Evolutionary conservation across 1,284 basidiomycete species (phyloP), one percentile per base, ranked within the genome.

Genomic region (Ustilago xerochloae): DNA sequence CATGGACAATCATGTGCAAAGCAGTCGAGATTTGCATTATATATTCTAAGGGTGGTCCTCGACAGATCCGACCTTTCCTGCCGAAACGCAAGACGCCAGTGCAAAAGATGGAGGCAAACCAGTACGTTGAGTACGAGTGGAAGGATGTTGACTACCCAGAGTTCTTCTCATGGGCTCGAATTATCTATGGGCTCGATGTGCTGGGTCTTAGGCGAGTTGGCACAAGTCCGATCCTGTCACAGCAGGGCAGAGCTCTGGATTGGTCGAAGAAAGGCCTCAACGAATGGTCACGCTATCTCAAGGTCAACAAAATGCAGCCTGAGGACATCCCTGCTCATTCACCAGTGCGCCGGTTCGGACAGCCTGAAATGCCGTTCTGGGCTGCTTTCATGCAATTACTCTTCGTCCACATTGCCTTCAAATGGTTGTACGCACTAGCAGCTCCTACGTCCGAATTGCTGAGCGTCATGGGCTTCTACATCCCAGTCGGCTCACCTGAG

Each of bases 301-400:
- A 48, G 15, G 20, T 45, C 24, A 56, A 69, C 36, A 49, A 56
- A 18, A 59, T 62, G 24, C 26, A 30, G 6, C 62, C 71, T 8
- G 15, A 29, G 3, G 43, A 68, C 16, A 47, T 74, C 10, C 65
- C 65, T 2, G 46, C 51, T 2, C 71, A 74, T 26, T 48, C 61
- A 2, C 35, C 54, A 20, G 62, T 74, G 1, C 58, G 66, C 22
- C 65, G 65, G n/a, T 74, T 69, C 20, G 71, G 71, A 26, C 65
- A 74, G 45, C 47, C 62, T 10, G 71, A 74, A 28, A 55, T 62
- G 51, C 55, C 65, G 0, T 41, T 65, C 9, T 33, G 16, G 43
- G 15, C 35, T 3, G 62, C 53, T 2, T 28, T 46, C 2, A 26
- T 59, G 32, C 71, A 74, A 33, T 8, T 41, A 4, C n/a, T 36